Conservation (phyloP, 345 rosid species). For the Brassica rapa region DNA sequence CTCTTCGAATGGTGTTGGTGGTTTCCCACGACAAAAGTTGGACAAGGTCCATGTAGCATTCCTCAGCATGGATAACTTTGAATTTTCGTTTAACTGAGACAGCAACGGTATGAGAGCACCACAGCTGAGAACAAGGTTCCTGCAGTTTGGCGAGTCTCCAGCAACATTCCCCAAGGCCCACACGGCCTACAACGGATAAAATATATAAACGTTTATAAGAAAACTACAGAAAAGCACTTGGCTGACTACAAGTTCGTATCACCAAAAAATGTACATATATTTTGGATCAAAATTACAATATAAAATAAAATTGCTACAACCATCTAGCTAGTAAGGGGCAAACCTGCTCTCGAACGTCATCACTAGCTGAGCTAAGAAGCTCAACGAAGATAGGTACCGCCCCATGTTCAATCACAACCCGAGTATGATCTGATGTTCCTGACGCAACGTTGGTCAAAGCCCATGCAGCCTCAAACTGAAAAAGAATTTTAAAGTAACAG, state of each 20-base stretch:
- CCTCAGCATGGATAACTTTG: constrained; percentile 73
- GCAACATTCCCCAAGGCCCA: constrained; percentile 88
- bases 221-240: constrained; percentile 4
- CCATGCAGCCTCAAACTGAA: constrained; percentile 92
- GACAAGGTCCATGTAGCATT: constrained; percentile 83
- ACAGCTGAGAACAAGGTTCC: constrained; percentile 66
- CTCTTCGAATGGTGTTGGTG: constrained; percentile 74
- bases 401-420: constrained; percentile 76
- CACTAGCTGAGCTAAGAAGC: constrained; percentile 76
- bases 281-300: background rate
- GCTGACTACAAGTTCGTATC: constrained; percentile 12
- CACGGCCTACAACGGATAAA: constrained; percentile 51
- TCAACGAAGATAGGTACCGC: constrained; percentile 82
- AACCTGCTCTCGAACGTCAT: constrained; percentile 92
- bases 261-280: background rate
- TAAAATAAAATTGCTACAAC: background rate
- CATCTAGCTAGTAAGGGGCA: constrained; percentile 24
- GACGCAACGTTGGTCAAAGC: constrained; percentile 91
- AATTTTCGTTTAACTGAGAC: constrained; percentile 64
- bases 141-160: constrained; percentile 71
- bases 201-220: constrained; percentile 9
- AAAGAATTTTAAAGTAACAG: constrained; percentile 14
- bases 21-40: constrained; percentile 77
- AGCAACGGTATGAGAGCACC: constrained; percentile 70
- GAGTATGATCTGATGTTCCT: constrained; percentile 84